Percentiles rank a stretch among this genome's conserved stretches.
Evolutionary conservation across 2,329 filamentous ascomycete genomes (phyloP).

Genomic region (Paracoccidioides lutzii): DNA sequence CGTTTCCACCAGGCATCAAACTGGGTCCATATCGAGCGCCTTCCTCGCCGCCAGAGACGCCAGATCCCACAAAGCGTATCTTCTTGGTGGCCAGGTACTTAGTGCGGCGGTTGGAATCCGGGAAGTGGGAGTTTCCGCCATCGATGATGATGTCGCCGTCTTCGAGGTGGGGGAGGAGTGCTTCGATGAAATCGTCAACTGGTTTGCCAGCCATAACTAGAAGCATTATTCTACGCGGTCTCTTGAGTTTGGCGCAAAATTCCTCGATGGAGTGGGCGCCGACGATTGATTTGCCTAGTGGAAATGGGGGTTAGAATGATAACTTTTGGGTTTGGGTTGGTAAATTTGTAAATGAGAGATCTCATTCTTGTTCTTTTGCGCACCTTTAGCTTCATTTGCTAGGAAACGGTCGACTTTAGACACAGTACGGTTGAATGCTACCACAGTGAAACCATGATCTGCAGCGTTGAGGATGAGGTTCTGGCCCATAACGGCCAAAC

Average conservation of each 20-base stretch:
- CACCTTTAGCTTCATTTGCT: slow-evolving; percentile 75
- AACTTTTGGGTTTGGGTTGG: background rate
- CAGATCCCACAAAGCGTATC: slow-evolving; percentile 88
- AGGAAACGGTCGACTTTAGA: slow-evolving; percentile 95
- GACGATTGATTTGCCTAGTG: slow-evolving; percentile 72
- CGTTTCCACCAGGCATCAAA: slow-evolving; percentile 97
- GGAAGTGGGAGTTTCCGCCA: slow-evolving; percentile 98
- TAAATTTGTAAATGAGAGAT: background rate
- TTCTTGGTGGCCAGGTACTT: slow-evolving; percentile 76
- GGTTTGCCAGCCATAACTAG: slow-evolving; percentile 97
- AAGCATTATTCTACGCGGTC: slow-evolving; percentile 91
- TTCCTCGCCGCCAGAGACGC: slow-evolving; percentile 98
- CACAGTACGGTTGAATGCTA: slow-evolving; percentile 97
- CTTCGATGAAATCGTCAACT: slow-evolving; percentile 98
- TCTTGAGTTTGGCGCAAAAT: slow-evolving; percentile 94
- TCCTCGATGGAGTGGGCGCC: slow-evolving; percentile 90
- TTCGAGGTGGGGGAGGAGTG: slow-evolving; percentile 70
- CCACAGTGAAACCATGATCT: slow-evolving; percentile 88
- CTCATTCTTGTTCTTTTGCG: slow-evolving; percentile 11
- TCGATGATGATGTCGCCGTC: slow-evolving; percentile 97
- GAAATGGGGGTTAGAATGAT: slow-evolving; percentile 25
- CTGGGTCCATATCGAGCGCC: slow-evolving; percentile 95
- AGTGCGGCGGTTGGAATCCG: slow-evolving; percentile 95
- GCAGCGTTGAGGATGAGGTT: slow-evolving; percentile 85
- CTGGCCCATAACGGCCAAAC: slow-evolving; percentile 81